These are phyloP conservation scores for Suillus subluteus DNA, from an alignment of 768 basidiomycete genomes.

Conservation along the genomic window DNA sequence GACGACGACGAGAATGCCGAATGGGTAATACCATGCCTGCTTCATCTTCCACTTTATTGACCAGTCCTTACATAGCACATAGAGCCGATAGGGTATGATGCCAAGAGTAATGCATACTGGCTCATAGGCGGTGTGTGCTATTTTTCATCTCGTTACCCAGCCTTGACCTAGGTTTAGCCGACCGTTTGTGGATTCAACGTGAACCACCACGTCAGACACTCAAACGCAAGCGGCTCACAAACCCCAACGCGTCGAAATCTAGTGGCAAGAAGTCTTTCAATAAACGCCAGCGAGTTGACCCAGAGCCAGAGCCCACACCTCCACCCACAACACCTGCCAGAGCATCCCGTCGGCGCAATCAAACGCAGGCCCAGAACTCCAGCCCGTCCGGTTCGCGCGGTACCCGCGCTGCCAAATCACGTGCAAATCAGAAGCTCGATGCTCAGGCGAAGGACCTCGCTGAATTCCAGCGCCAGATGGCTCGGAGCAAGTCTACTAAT, in stretches of 20 bases:
- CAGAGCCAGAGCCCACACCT: slow-evolving; percentile 2
- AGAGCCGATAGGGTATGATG: slow-evolving; percentile 85
- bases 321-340: slow-evolving; percentile 16
- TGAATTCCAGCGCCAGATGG: slow-evolving; percentile 56
- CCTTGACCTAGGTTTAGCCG: slow-evolving; percentile 46
- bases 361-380: slow-evolving; percentile 6
- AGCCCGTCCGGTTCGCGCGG: slow-evolving; percentile 42
- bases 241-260: slow-evolving; percentile 29
- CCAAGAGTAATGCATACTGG: slow-evolving; percentile 82
- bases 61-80: slow-evolving; percentile 58
- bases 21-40: slow-evolving; percentile 60
- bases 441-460: slow-evolving; percentile 71
- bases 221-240: slow-evolving; percentile 47
- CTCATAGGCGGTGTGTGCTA: slow-evolving; percentile 69
- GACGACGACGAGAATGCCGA: slow-evolving; percentile 74
- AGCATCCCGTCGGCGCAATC: slow-evolving; percentile 21
- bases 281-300: slow-evolving; percentile 33
- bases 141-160: not conserved
- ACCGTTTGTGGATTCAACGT: slow-evolving; percentile 89
- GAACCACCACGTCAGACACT: slow-evolving; percentile 50
- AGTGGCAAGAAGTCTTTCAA: slow-evolving; percentile 23
- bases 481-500: slow-evolving; percentile 15
- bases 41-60: slow-evolving; percentile 7
- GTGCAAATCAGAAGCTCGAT: slow-evolving; percentile 71
- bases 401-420: slow-evolving; percentile 68